A percentile compares a stretch with the other conserved stretches of the same genome.
phyloP scores from a whole-genome alignment of 2,329 filamentous ascomycete species.

The Rosellinia necatrix region DNA sequence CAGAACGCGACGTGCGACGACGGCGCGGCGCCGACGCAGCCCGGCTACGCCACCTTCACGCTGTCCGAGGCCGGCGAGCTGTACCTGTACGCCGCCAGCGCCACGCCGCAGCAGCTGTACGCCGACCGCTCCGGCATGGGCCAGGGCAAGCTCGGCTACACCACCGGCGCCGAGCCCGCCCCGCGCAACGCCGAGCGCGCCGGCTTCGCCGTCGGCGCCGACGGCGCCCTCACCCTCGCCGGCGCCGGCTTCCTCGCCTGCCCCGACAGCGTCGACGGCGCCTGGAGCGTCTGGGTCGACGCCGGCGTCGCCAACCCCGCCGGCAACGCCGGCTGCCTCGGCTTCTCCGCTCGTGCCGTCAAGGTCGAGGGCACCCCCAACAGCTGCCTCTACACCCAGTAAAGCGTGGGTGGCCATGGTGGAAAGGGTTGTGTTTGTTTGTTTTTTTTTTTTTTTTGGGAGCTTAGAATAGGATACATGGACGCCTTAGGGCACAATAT shows the following conservation, averaged over 20 bases:
- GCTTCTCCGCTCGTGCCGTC: slow-evolving; percentile 42
- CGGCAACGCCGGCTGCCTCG: slow-evolving; percentile 44
- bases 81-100: slow-evolving; percentile 52
- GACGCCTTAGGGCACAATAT: too few relatives aligned
- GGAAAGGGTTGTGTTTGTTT: too few relatives aligned
- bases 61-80: slow-evolving; percentile 51
- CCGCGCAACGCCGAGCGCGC: slow-evolving; percentile 51
- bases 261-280: slow-evolving; percentile 48
- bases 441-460: too few relatives aligned
- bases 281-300: slow-evolving; percentile 44
- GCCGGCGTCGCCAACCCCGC: slow-evolving; percentile 43
- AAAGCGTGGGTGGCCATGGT: background rate
- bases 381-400: slow-evolving; percentile 44
- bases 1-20: slow-evolving; percentile 56
- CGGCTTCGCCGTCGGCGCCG: slow-evolving; percentile 53
- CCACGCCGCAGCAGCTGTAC: slow-evolving; percentile 53
- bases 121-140: slow-evolving; percentile 64
- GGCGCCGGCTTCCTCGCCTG: slow-evolving; percentile 56
- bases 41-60: slow-evolving; percentile 52
- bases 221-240: slow-evolving; percentile 52
- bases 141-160: slow-evolving; percentile 59
- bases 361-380: slow-evolving; percentile 37
- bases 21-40: slow-evolving; percentile 42
- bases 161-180: slow-evolving; percentile 47
- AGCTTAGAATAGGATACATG: too few relatives aligned